Conservation (phyloP, 371 early-diverging fungal species). For the Umbelopsis sp. region DNA sequence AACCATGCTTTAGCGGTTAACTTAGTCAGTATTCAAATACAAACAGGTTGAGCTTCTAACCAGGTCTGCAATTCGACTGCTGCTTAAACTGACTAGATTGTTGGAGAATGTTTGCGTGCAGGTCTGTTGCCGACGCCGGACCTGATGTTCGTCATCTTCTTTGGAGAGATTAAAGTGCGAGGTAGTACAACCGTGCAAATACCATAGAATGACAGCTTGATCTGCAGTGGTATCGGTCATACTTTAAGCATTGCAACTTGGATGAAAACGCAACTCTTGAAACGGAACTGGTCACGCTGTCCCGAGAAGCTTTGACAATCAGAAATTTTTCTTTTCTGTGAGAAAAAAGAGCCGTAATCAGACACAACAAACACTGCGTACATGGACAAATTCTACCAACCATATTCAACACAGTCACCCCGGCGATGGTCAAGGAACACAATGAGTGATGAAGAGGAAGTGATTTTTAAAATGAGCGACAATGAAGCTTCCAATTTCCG, state of each 20-base stretch:
- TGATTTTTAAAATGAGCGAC: conserved; percentile 11
- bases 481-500: conserved; percentile 25
- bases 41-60: background rate
- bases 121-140: background rate
- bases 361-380: background rate
- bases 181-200: conserved; percentile 34
- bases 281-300: background rate
- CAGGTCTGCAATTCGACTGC: conserved; percentile 8
- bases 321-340: background rate
- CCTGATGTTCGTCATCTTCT: background rate
- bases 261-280: background rate
- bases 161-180: background rate
- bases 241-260: background rate
- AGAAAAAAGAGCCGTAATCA: background rate
- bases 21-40: background rate
- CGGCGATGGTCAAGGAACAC: conserved; percentile 7
- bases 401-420: conserved; percentile 7
- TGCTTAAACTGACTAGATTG: conserved; percentile 9
- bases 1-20: background rate
- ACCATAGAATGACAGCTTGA: conserved; percentile 26
- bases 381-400: conserved; percentile 17
- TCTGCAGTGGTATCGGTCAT: conserved; percentile 7
- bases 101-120: conserved; percentile 12
- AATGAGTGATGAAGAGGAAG: conserved; percentile 9
- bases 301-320: conserved; percentile 3